A percentile compares a stretch with the other conserved stretches of the same genome.
These are phyloP conservation scores for Barnettozyma populi DNA, from an alignment of 805 yeast species.

Conservation along the genomic window DNA sequence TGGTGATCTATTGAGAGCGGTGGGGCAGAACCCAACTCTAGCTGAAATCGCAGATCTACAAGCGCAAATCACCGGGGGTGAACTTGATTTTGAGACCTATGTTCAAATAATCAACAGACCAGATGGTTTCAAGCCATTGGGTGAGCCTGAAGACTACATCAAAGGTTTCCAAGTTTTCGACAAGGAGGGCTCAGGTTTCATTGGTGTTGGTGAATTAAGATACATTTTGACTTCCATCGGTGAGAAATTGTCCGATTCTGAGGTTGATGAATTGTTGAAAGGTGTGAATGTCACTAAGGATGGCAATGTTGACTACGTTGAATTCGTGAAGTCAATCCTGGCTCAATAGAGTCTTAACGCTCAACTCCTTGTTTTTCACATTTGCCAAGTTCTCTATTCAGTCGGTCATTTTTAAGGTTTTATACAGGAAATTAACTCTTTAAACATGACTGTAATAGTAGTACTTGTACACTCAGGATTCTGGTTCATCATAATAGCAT, in stretches of 20 bases:
- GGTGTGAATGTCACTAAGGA: constrained; percentile 93
- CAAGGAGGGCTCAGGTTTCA: constrained; percentile 91
- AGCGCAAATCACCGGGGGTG: constrained; percentile 30
- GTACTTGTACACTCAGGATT: not conserved
- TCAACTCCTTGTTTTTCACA: not conserved
- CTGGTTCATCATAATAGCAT: not conserved
- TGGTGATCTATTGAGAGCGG: constrained; percentile 93
- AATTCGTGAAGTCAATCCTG: constrained; percentile 87
- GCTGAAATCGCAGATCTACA: constrained; percentile 70
- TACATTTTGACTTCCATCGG: constrained; percentile 95
- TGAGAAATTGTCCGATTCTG: constrained; percentile 83
- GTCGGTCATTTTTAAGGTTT: constrained; percentile 1
- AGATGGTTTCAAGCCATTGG: constrained; percentile 81
- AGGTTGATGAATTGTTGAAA: constrained; percentile 92
- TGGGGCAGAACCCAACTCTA: constrained; percentile 96
- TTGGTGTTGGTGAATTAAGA: constrained; percentile 94
- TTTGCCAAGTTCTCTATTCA: not conserved
- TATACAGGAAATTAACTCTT: not conserved
- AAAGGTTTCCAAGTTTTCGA: constrained; percentile 97
- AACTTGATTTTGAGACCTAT: constrained; percentile 69
- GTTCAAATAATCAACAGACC: constrained; percentile 76
- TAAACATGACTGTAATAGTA: not conserved
- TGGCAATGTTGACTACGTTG: constrained; percentile 91
- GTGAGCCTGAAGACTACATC: constrained; percentile 83
- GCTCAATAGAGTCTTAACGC: constrained; percentile 55